A percentile compares a stretch with the other conserved stretches of the same genome.
These are phyloP conservation scores for Aspergillus panamensis DNA, from an alignment of 495 filamentous ascomycete genomes.

Conservation along the genomic window DNA sequence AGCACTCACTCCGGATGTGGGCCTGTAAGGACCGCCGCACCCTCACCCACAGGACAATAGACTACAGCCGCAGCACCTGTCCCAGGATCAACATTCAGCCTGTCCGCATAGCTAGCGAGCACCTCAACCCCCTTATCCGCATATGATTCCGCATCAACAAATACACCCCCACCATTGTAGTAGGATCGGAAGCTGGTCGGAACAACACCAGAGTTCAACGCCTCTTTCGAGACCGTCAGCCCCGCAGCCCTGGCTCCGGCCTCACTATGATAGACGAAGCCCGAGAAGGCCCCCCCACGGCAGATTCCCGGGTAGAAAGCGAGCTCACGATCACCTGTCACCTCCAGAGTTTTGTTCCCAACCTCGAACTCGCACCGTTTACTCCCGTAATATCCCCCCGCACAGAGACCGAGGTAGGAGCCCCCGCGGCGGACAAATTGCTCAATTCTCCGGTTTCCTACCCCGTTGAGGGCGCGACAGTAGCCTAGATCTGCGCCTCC, in stretches of 20 bases:
- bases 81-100: conserved; percentile 74
- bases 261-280: conserved; percentile 91
- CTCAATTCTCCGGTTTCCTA: conserved; percentile 77
- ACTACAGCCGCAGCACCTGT: conserved; percentile 71
- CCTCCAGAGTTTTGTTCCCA: conserved; percentile 74
- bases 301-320: conserved; percentile 85
- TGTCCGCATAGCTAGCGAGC: conserved; percentile 73
- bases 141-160: conserved; percentile 69
- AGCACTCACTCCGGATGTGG: conserved; percentile 86
- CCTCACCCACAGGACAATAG: conserved; percentile 85
- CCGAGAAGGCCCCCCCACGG: conserved; percentile 80
- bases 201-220: conserved; percentile 51
- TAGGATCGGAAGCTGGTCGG: conserved; percentile 71
- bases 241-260: conserved; percentile 71
- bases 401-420: conserved; percentile 84
- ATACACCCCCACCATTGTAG: conserved; percentile 96
- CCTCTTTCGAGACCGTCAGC: conserved; percentile 60
- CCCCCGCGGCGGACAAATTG: conserved; percentile 87
- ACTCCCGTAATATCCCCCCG: conserved; percentile 88
- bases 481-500: conserved; percentile 95
- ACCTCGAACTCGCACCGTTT: conserved; percentile 86
- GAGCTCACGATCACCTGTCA: conserved; percentile 81
- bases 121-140: conserved; percentile 68
- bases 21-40: conserved; percentile 74
- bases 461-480: conserved; percentile 81